phyloP scores from a whole-genome alignment of 257 asterid species.

The Penstemon eatonii region DNA sequence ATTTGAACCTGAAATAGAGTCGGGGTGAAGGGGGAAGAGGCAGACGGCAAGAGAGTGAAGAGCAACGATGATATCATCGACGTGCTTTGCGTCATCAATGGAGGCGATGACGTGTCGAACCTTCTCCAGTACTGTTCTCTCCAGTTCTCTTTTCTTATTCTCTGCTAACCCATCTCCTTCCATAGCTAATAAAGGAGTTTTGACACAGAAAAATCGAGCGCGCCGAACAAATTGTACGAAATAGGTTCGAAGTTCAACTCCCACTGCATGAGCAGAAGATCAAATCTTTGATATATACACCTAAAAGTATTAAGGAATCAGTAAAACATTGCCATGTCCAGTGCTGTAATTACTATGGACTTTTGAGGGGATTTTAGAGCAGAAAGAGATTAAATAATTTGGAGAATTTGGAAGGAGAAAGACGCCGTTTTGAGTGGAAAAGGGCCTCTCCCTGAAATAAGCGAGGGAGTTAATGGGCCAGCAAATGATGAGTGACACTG shows the following conservation, averaged over 20 bases:
- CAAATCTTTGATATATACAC: too few species aligned
- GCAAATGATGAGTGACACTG: too few species aligned
- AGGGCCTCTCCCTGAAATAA: too few species aligned
- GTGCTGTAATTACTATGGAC: too few species aligned
- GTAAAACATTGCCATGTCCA: too few species aligned
- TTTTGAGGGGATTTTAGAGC: too few species aligned
- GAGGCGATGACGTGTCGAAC: conserved; percentile 57
- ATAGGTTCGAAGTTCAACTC: not conserved
- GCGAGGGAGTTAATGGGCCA: too few species aligned
- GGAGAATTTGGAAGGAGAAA: too few species aligned
- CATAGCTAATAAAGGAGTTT: conserved; percentile 25
- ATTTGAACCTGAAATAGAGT: conserved; percentile 50
- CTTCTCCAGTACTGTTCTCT: conserved; percentile 52
- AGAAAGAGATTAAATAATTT: too few species aligned
- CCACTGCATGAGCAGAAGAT: not conserved
- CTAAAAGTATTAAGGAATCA: too few species aligned
- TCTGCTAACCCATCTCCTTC: conserved; percentile 32
- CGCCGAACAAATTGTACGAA: conserved; percentile 10
- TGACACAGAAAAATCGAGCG: not conserved
- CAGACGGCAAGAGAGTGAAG: conserved; percentile 70
- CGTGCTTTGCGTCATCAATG: conserved; percentile 52
- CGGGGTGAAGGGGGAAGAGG: conserved; percentile 55
- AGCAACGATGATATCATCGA: conserved; percentile 71
- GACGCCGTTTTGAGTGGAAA: too few species aligned
- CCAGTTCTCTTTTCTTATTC: conserved; percentile 41